Conservation (phyloP, 1,139 yeast genomes). For the Taphrina wiesneri region DNA sequence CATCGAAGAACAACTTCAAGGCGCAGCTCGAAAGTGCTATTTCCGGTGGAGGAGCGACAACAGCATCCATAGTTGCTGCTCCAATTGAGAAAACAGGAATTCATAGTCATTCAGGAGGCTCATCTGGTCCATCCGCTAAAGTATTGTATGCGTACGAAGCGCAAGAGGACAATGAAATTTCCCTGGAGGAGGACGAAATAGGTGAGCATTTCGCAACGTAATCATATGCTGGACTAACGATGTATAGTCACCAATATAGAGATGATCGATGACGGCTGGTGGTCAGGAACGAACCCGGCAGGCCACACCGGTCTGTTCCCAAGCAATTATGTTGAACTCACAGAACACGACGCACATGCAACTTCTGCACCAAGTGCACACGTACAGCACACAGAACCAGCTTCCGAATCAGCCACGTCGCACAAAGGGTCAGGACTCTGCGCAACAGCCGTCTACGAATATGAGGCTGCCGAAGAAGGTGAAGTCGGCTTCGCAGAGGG, state of each 20-base stretch:
- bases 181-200: conserved; percentile 63
- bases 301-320: conserved; percentile 72
- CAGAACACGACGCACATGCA: conserved; percentile 42
- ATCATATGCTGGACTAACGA: not conserved
- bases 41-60: conserved; percentile 41
- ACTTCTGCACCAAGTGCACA: conserved; percentile 25
- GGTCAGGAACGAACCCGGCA: conserved; percentile 66
- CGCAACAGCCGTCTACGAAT: conserved; percentile 81
- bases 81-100: conserved; percentile 34
- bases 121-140: conserved; percentile 50
- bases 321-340: conserved; percentile 61
- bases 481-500: conserved; percentile 83
- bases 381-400: conserved; percentile 35
- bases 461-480: conserved; percentile 86
- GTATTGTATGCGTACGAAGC: conserved; percentile 70
- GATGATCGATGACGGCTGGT: conserved; percentile 77
- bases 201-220: conserved; percentile 46
- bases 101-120: conserved; percentile 18
- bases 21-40: conserved; percentile 41
- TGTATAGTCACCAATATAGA: conserved; percentile 53
- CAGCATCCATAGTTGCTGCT: not conserved
- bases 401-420: conserved; percentile 42
- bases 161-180: conserved; percentile 74
- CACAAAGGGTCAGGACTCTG: conserved; percentile 45
- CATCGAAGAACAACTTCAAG: conserved; percentile 32